Conservation (phyloP, 768 basidiomycete species). For the Cyclocybe aegerita region DNA sequence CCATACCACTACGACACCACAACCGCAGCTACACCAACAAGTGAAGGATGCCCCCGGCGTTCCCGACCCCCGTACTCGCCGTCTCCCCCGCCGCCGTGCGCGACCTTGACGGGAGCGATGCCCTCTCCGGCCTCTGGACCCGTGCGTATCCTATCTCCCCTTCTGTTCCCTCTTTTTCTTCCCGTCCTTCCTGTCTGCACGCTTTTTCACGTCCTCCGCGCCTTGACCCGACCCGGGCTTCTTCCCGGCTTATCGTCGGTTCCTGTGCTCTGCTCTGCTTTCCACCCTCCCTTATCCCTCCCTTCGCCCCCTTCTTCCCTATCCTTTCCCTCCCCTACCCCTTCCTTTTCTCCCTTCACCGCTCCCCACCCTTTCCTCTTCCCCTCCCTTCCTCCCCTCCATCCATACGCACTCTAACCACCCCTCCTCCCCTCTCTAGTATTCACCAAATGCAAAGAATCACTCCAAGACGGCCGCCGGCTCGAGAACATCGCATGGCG, state of each 20-base stretch:
- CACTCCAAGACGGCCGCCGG: constrained; percentile 74
- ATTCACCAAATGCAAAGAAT: constrained; percentile 81
- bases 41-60: constrained; percentile 47
- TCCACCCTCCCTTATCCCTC: no score
- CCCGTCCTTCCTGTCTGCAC: not conserved
- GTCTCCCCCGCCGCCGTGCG: constrained; percentile 65
- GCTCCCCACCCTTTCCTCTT: constrained; percentile 65
- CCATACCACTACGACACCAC: no score
- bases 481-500: constrained; percentile 91
- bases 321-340: not conserved
- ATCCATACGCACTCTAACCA: constrained; percentile 1
- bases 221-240: no score
- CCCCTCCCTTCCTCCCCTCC: no score
- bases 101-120: constrained; percentile 68
- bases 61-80: constrained; percentile 66
- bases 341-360: not conserved
- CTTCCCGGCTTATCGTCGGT: no score
- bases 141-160: constrained; percentile 39
- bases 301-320: not conserved
- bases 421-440: constrained; percentile 40
- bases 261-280: no score
- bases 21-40: no score
- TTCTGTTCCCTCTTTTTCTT: not conserved
- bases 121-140: constrained; percentile 66
- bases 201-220: not conserved